Evolutionary conservation across 1,284 basidiomycete genomes (phyloP), one percentile per base, ranked within the genome.

Genomic region (Peniophora sp.): DNA sequence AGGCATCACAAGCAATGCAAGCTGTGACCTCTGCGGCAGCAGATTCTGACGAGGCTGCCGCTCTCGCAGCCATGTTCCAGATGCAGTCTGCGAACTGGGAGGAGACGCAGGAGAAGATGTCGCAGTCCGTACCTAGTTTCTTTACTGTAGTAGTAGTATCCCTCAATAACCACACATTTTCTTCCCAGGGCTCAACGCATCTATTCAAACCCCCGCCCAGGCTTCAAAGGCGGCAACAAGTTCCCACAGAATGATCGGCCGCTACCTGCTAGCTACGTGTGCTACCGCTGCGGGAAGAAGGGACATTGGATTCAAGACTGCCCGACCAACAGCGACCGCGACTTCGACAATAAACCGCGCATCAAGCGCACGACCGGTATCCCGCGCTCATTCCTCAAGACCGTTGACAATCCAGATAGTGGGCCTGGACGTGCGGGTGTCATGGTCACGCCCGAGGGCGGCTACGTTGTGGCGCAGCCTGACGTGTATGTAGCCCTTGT

Each of bases 301-400:
- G 92, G 94, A 25, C 97, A 99, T 64, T 99, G 97, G 97, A 99
- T 99, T 58, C 96, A 99, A 66, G 92, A 97, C 58, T 99, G 97
- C 64, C 97, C 97, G 0, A 97, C 93, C 2, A 98, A 98, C 65
- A 93, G 91, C 59, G 92, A 99, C 65, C 87, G 91, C 35, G 92
- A 95, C 34, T 97, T 86, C 58, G 92, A 97, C 67, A 91, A 98
- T 61, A 78, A 90, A 53, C 96, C 96, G 49, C 85, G 95, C 25
- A 95, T 98, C 66, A 98, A 98, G 65, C 83, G 97, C 50, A 98
- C 97, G 2, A 99, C 97, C 3, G 97, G 97, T 70, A 97, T 97
- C 55, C 97, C 97, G 9, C 84, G 95, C 57, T 96, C 91, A 62
- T 97, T 99, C 81, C 74, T 99, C 50, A 96, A 97, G 69, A 90